Evolutionary conservation across 2,329 filamentous ascomycete genomes (phyloP).

Genomic region (Phialemoniopsis sp.): DNA sequence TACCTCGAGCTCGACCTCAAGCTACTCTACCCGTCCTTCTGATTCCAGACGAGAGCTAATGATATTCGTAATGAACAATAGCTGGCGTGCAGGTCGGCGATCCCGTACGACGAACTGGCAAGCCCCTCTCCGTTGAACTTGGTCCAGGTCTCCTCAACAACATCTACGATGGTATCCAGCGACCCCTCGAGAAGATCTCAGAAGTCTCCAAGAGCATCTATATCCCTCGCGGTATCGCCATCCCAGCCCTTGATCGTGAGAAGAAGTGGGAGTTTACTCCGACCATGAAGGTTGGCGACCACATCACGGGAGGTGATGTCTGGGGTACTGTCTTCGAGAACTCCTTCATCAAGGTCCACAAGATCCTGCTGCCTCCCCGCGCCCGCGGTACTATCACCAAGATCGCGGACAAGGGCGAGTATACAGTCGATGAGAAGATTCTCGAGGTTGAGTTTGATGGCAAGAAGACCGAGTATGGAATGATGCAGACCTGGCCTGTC

Average conservation of each 20-base stretch:
- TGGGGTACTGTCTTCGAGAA: conserved; percentile 96
- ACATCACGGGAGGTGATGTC: conserved; percentile 93
- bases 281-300: conserved; percentile 87
- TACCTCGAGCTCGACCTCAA: neutral
- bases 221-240: conserved; percentile 88
- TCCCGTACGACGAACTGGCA: conserved; percentile 84
- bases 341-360: conserved; percentile 89
- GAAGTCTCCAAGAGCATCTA: conserved; percentile 83
- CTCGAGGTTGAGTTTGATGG: conserved; percentile 97
- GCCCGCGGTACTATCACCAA: conserved; percentile 89
- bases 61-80: conserved; percentile 25
- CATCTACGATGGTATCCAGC: conserved; percentile 98
- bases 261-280: conserved; percentile 98
- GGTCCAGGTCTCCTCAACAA: conserved; percentile 97
- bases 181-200: conserved; percentile 83
- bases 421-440: conserved; percentile 91
- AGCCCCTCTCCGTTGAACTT: conserved; percentile 95
- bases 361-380: conserved; percentile 85
- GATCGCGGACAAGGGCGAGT: conserved; percentile 84
- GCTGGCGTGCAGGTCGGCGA: conserved; percentile 96
- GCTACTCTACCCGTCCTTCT: neutral
- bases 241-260: conserved; percentile 81
- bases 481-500: conserved; percentile 99
- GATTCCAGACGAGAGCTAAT: conserved; percentile 7
- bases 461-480: conserved; percentile 87